phyloP scores from a whole-genome alignment of 495 filamentous ascomycete genomes.

The Xylaria castorea region DNA sequence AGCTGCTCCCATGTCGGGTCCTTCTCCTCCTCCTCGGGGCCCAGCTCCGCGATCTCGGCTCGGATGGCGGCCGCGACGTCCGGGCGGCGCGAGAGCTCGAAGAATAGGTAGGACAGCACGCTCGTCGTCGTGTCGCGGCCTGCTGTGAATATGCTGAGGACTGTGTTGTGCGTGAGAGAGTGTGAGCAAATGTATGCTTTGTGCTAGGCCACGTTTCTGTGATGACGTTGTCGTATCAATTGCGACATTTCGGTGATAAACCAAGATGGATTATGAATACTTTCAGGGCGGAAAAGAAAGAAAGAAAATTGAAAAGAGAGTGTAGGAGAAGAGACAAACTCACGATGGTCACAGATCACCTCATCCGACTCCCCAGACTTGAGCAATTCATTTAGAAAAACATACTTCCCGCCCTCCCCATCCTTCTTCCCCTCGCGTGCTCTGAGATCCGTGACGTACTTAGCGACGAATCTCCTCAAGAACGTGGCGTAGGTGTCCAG shows the following conservation, averaged over 20 bases:
- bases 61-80: conserved; percentile 57
- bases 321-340: not conserved
- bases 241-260: not conserved
- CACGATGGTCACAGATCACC: conserved; percentile 48
- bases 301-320: not conserved
- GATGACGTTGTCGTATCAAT: not conserved
- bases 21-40: conserved; percentile 15
- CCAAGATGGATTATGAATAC: not conserved
- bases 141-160: conserved; percentile 39
- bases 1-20: conserved; percentile 53
- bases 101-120: conserved; percentile 65
- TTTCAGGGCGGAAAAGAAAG: not conserved
- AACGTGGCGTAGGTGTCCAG: conserved; percentile 50
- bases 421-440: conserved; percentile 28
- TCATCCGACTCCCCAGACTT: conserved; percentile 44
- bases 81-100: conserved; percentile 62
- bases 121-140: conserved; percentile 68
- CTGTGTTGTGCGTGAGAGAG: not conserved
- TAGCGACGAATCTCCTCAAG: conserved; percentile 50
- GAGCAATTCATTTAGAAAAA: conserved; percentile 60
- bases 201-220: not conserved
- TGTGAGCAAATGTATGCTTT: not conserved
- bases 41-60: conserved; percentile 51
- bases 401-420: conserved; percentile 46
- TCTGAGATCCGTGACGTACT: conserved; percentile 49